Base-by-base conservation (phyloP, 768 basidiomycete genomes). In the Porphyrellus cyaneotinctus region DNA sequence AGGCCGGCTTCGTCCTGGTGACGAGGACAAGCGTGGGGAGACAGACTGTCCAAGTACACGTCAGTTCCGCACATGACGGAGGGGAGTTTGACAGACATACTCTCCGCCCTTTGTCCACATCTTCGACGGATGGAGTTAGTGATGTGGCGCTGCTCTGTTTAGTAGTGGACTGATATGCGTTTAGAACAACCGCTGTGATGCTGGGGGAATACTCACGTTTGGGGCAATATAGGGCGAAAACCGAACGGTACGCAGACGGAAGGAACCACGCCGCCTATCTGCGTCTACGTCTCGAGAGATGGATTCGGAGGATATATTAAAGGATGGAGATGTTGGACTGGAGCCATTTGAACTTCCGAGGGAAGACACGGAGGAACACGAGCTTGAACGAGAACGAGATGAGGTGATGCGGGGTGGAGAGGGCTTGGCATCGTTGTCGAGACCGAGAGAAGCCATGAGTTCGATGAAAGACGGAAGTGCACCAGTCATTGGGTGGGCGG, bases 391-490 rank as follows among this genome's bases (percentile, higher is more conserved):
- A 51, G 68, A 65, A 51, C 65, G 69, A 18, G 58, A 36, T 5
- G 50, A 30, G 33, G 35, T 56, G 56, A 67, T 57, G 55, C 58
- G 61, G 60, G 71, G 48, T 43, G 72, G 61, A 23, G 66, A 58
- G 57, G 65, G 57, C 43, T 72, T 68, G 48, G 72, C 43, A 28
- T 69, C 58, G 58, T 78, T 77, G 58, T 87, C 82, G 69, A 91
- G 76, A 58, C 87, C 90, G 60, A 92, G 76, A 54, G 90, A 81
- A 57, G 82, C 81, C 88, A 92, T 89, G 67, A 92, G 86, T 73
- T 91, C 84, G 53, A 89, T 83, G 68, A 92, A 92, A 51, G 90
- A 91, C 64, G 90, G 90, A 62, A 91, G 83, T 63, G 87, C 70
- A 66, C 64, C 49, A 33, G 85, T 74, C 85, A 85, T 88, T 62